Evolutionary conservation across 2,329 filamentous ascomycete genomes (phyloP), one percentile per base, ranked within the genome.

Genomic region (Colletotrichum sansevieriae): DNA sequence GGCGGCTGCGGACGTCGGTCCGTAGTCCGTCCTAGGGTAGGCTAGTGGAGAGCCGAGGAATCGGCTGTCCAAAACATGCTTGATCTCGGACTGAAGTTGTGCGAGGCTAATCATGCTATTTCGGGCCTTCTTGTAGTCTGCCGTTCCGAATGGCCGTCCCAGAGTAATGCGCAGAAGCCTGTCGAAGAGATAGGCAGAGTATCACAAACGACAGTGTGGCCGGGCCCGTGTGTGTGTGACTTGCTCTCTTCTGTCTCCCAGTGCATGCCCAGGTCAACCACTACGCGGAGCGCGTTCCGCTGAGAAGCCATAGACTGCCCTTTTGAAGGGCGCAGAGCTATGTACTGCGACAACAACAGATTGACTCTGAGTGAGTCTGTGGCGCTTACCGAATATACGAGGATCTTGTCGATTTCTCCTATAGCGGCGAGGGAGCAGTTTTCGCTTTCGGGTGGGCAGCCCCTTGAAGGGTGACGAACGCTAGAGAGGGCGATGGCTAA

Each of bases 81-180:
- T 78, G 51, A 79, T 78, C 62, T 79, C 77, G 8, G 77, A 78
- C 66, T 78, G 74, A 6, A 79, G 74, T 59, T 75, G 73, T 10
- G 74, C 71, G 29, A 78, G 64, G 20, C 41, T 65, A 47, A 75
- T 71, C 12, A 78, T 55, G 58, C 78, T 76, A 46, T 79, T 78
- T 37, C 74, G 71, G 47, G 74, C 75, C 62, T 70, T 71, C 61
- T 18, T 18, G 18, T 18, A 18, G 22, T 22, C 22, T 29, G 67
- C 70, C 58, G 76, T 75, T 10, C 74, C 74, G 59, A 76, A 77
- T 2, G 75, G 75, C 11, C 75, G 69, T 20, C 75, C 75, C 4
- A 76, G 72, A 7, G 74, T 75, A 56, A 76, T 75, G 12, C 61
- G 51, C 15, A 78, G 65, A 25, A 76, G 39, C 54, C 76, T 72